Base-by-base conservation (phyloP, 2,329 filamentous ascomycete species). In the Lasiodiplodia theobromae region DNA sequence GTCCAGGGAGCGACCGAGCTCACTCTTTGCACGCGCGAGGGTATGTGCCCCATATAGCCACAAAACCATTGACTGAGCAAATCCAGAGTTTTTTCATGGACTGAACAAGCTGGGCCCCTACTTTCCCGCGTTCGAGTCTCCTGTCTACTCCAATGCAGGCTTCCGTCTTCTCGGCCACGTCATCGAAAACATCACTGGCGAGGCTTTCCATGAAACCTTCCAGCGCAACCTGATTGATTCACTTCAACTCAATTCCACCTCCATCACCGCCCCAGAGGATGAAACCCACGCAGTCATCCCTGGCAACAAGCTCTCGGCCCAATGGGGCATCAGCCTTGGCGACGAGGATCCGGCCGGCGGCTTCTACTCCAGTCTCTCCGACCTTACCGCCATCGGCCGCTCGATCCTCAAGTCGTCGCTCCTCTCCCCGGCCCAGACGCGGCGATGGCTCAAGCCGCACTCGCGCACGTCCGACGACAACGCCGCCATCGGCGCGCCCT, bases 181-280 rank as follows among this genome's bases (percentile, higher is more conserved):
- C 38, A 74, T 78, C 52, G 82, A 79, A 72, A 77, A 74, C 4
- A 80, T 85, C 6, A 80, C 79, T 0, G 77, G 78, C 3, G 76
- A 79, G 51, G 70, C 74, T 0, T 83, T 79, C 52, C 70, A 74
- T 18, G 72, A 77, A 0, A 70, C 82, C 0, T 68, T 85, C 1
- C 66, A 79, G n/a, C 71, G 79, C 2, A 73, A 76, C 3, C 66
- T 85, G 8, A 73, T 82, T 21, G 71, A 77, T 28, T 80, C 82
- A 2, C 74, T 85, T 5, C 75, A 76, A 1, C 71, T 86, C 23
- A 81, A 77, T 14, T 72, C 73, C 18, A 81, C 77, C 12, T 72
- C 73, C 18, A 81, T 80, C 1, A 80, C 73, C 72, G 37, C 76
- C 76, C 10, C 69, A 71, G n/a, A 71, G 70, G 66, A 71, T 72